phyloP scores from a whole-genome alignment of 2,329 filamentous ascomycete species.

The Aspergillus brunneoviolaceus region DNA sequence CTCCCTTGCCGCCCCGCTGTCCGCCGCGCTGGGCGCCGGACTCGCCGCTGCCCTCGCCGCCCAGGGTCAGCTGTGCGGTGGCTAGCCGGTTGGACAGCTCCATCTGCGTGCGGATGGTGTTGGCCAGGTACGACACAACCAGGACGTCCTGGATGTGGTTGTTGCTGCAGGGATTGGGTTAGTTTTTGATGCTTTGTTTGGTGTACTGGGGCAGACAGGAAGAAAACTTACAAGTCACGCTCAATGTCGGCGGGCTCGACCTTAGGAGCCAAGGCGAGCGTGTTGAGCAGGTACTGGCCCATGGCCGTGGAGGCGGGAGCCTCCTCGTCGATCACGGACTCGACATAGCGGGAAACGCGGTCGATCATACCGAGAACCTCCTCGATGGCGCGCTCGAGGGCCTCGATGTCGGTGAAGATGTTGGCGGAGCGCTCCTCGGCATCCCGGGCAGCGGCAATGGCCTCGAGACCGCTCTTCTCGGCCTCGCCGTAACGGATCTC shows the following conservation, averaged over 20 bases:
- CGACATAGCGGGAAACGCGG: conserved; percentile 87
- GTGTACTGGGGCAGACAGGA: not conserved
- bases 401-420: conserved; percentile 85
- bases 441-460: conserved; percentile 80
- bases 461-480: conserved; percentile 74
- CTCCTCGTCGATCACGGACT: conserved; percentile 85
- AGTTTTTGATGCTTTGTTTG: conserved; percentile 22
- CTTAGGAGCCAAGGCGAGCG: conserved; percentile 89
- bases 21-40: conserved; percentile 37
- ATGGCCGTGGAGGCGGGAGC: conserved; percentile 84
- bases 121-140: conserved; percentile 96
- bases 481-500: conserved; percentile 86
- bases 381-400: conserved; percentile 79
- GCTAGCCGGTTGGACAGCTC: conserved; percentile 94
- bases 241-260: conserved; percentile 89
- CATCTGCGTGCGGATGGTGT: conserved; percentile 98
- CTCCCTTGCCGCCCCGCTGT: conserved; percentile 46
- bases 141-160: conserved; percentile 99
- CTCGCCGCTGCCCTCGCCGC: conserved; percentile 44
- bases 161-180: conserved; percentile 60
- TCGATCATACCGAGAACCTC: conserved; percentile 87
- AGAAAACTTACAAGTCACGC: conserved; percentile 72
- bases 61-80: conserved; percentile 66
- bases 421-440: conserved; percentile 69
- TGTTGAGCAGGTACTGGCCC: conserved; percentile 93